Evolutionary conservation across 1,139 yeast species (phyloP).

Genomic region (Blastobotrys illinoisensis): DNA sequence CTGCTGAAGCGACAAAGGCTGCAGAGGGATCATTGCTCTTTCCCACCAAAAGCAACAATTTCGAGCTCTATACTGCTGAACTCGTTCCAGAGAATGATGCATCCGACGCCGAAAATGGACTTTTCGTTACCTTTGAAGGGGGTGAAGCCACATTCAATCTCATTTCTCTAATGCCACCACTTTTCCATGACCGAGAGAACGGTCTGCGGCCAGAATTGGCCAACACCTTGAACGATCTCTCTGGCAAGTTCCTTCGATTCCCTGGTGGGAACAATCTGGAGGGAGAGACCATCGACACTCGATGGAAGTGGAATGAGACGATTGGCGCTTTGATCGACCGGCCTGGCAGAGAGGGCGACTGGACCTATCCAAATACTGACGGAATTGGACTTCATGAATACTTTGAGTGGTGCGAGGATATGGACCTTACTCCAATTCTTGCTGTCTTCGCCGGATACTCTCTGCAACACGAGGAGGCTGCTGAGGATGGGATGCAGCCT

Average conservation of each 20-base stretch:
- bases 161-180: slow-evolving; percentile 9
- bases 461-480: background rate
- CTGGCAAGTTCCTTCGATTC: slow-evolving; percentile 6
- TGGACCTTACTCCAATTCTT: slow-evolving; percentile 6
- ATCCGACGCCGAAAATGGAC: slow-evolving; percentile 1
- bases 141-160: slow-evolving; percentile 7
- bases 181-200: slow-evolving; percentile 9
- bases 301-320: slow-evolving; percentile 11
- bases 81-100: slow-evolving; percentile 5
- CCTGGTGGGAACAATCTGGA: slow-evolving; percentile 10
- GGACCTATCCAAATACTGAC: slow-evolving; percentile 8
- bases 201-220: slow-evolving; percentile 8
- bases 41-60: slow-evolving; percentile 6
- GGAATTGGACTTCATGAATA: slow-evolving; percentile 7
- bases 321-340: slow-evolving; percentile 8
- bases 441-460: slow-evolving; percentile 8
- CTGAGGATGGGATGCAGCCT: slow-evolving; percentile 3
- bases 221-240: slow-evolving; percentile 3
- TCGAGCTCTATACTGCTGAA: slow-evolving; percentile 7
- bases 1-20: slow-evolving; percentile 4
- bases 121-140: slow-evolving; percentile 6
- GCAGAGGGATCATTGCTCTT: slow-evolving; percentile 3
- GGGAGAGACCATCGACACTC: slow-evolving; percentile 2
- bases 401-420: slow-evolving; percentile 11
- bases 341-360: slow-evolving; percentile 6